Conservation (phyloP, 169 alveolate species). For the Plasmodium falciparum region DNA sequence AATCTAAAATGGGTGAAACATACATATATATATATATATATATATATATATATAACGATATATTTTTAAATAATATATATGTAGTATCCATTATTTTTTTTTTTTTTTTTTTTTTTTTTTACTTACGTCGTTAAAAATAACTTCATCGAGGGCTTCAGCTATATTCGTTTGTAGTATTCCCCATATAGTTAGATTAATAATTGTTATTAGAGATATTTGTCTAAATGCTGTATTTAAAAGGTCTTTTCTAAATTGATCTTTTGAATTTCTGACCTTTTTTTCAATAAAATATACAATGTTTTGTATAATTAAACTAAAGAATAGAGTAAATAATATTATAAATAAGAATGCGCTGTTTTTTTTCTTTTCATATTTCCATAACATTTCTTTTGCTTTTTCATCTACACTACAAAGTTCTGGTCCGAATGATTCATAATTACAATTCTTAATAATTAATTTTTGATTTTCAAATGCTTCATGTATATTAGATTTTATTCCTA, state of each 20-base stretch:
- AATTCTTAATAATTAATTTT: conserved; percentile 72
- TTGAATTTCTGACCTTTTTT: conserved; percentile 79
- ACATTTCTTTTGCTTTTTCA: conserved; percentile 78
- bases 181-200: conserved; percentile 87
- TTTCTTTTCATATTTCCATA: conserved; percentile 78
- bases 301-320: conserved; percentile 79
- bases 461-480: conserved; percentile 74
- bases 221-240: conserved; percentile 87
- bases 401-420: conserved; percentile 82
- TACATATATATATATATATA: background rate
- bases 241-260: conserved; percentile 86
- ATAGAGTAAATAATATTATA: conserved; percentile 78
- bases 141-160: conserved; percentile 84
- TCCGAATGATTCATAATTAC: conserved; percentile 83
- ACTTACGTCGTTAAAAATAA: conserved; percentile 82
- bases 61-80: no score
- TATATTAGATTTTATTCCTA: conserved; percentile 76
- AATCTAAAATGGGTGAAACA: conserved; percentile 25
- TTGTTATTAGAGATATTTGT: conserved; percentile 87
- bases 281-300: conserved; percentile 77
- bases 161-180: conserved; percentile 87
- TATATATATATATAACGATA: background rate
- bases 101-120: background rate
- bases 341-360: conserved; percentile 78
- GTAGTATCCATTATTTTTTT: no score